Conservation (phyloP, 768 basidiomycete species). For the Inosperma sp. region DNA sequence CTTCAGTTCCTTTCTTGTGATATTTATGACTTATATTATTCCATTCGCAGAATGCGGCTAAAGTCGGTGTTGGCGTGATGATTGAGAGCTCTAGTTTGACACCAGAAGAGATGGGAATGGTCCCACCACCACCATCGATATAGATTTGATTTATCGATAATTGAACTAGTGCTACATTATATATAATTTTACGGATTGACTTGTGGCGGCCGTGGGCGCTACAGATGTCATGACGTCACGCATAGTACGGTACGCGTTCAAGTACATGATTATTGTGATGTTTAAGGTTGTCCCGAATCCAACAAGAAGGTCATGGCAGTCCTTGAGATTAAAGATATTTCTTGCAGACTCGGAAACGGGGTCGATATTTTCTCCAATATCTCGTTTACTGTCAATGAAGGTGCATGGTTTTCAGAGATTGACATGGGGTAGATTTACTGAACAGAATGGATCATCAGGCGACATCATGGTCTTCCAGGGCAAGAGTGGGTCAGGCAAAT, state of each 20-base stretch:
- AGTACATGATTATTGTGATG: slow-evolving; percentile 1
- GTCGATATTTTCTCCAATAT: slow-evolving; percentile 56
- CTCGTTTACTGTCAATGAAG: slow-evolving; percentile 58
- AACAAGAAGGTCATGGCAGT: slow-evolving; percentile 22
- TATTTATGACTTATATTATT: slow-evolving; percentile 3
- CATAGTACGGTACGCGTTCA: slow-evolving; percentile 1
- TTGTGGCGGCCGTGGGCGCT: background rate
- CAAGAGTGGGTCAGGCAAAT: slow-evolving; percentile 75
- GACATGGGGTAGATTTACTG: background rate
- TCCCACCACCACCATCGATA: slow-evolving; percentile 45
- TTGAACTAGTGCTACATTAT: slow-evolving; percentile 3
- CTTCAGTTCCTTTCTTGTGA: slow-evolving; percentile 1
- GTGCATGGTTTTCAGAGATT: slow-evolving; percentile 17
- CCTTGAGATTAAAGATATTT: slow-evolving; percentile 50
- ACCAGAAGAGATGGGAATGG: slow-evolving; percentile 78
- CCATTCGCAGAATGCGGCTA: slow-evolving; percentile 71
- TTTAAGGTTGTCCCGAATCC: background rate
- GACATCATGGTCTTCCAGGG: slow-evolving; percentile 79
- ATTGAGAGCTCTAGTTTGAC: slow-evolving; percentile 82
- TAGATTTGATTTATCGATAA: slow-evolving; percentile 1
- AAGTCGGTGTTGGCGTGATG: slow-evolving; percentile 97
- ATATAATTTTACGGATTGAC: slow-evolving; percentile 1
- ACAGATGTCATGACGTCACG: background rate
- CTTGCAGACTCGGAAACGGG: slow-evolving; percentile 44
- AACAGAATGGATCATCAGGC: too few relatives aligned